phyloP scores from a whole-genome alignment of 345 rosid species.

The Microcos paniculata region DNA sequence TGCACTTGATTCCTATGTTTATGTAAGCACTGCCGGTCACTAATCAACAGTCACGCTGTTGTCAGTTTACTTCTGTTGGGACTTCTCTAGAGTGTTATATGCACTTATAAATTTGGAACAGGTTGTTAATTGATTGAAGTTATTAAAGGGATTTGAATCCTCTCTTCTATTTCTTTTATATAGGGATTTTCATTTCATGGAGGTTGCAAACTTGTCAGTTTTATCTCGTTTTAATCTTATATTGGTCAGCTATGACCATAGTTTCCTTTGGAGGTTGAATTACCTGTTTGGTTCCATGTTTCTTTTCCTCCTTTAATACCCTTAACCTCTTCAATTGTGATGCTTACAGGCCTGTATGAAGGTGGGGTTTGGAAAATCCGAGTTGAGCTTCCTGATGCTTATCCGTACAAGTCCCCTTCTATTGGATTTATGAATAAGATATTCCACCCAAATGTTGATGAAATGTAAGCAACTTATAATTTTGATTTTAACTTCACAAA shows the following conservation, averaged over 20 bases:
- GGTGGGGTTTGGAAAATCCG: constrained; percentile 74
- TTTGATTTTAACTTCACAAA: constrained; percentile 7
- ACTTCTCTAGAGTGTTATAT: neutral
- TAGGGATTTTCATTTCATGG: neutral
- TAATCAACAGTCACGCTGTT: no score
- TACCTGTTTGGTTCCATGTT: neutral
- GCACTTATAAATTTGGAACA: neutral
- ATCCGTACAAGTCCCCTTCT: constrained; percentile 77
- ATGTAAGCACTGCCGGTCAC: neutral
- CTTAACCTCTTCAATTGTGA: constrained; percentile 6
- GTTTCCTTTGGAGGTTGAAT: neutral
- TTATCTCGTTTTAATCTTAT: constrained; percentile 4
- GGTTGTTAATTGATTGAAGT: neutral
- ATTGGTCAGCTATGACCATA: neutral
- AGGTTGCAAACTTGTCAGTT: neutral
- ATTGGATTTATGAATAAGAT: constrained; percentile 75
- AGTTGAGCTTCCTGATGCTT: constrained; percentile 79
- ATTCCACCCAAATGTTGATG: constrained; percentile 78
- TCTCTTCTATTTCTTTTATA: neutral
- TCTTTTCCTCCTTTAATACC: neutral
- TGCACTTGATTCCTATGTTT: neutral
- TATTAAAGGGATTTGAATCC: neutral
- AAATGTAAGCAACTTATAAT: constrained; percentile 46
- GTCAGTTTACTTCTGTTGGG: no score
- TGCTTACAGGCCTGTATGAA: constrained; percentile 60